Evolutionary conservation across 2,329 filamentous ascomycete species (phyloP).

Genomic region (Venturia oleaginea): DNA sequence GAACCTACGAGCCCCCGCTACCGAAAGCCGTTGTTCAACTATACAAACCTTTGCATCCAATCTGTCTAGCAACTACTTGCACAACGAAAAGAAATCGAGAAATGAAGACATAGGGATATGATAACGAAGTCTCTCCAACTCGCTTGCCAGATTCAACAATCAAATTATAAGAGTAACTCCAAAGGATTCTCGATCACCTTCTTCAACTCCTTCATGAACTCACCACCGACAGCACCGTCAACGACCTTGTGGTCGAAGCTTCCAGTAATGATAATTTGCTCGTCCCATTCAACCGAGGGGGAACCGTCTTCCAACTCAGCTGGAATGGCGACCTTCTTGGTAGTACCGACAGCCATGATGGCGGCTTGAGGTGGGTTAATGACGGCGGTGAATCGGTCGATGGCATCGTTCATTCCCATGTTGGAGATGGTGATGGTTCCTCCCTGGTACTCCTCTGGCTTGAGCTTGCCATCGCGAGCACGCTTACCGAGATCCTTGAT

Average conservation of each 20-base stretch:
- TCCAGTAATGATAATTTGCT: slow-evolving; percentile 89
- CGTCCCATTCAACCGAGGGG: slow-evolving; percentile 73
- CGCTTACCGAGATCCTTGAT: slow-evolving; percentile 97
- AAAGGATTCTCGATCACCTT: slow-evolving; percentile 96
- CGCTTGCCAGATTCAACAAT: not conserved
- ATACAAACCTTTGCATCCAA: not conserved
- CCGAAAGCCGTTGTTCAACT: not conserved
- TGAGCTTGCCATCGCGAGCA: slow-evolving; percentile 93
- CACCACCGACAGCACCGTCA: slow-evolving; percentile 88
- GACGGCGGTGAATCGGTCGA: slow-evolving; percentile 95
- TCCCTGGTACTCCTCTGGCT: slow-evolving; percentile 98
- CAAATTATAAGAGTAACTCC: slow-evolving; percentile 71
- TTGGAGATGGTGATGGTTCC: slow-evolving; percentile 99
- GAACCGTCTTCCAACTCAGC: slow-evolving; percentile 72
- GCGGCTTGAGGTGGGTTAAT: slow-evolving; percentile 98
- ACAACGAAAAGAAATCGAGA: not conserved
- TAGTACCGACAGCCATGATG: slow-evolving; percentile 90
- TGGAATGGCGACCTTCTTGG: slow-evolving; percentile 88
- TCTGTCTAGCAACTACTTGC: not conserved
- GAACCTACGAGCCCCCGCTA: not conserved
- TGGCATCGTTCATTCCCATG: slow-evolving; percentile 98
- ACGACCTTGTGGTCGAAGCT: slow-evolving; percentile 99
- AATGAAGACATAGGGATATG: not conserved
- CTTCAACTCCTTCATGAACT: slow-evolving; percentile 97
- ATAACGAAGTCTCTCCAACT: not conserved